Evolutionary conservation across 371 early-diverging fungal genomes (phyloP), one percentile per base, ranked within the genome.

Genomic region (Batkoa obscura): DNA sequence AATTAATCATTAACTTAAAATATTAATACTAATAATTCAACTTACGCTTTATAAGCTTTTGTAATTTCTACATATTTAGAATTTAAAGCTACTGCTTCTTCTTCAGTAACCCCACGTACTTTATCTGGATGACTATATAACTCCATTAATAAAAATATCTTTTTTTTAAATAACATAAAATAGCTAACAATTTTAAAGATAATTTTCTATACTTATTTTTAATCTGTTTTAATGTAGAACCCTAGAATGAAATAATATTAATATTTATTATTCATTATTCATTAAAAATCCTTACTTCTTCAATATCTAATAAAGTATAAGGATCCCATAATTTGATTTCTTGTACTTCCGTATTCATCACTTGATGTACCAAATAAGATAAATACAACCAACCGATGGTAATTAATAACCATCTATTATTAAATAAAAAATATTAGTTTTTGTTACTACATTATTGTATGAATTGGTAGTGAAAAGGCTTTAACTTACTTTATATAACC

Each of bases 51-150:
- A 62, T 86, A 83, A 12, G 93, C 93, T 64, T 90, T 88, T 59
- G 84, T 75, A 59, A 90, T 80, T 53, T 88, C 82, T 52, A 84
- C 76, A 63, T 76, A 88, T 58, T 66, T 73, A 30, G 69, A 68
- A 45, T 55, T 55, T 17, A 38, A 35, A 42, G 72, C 80, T 12
- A 76, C 78, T 56, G 72, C 75, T 50, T 73, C 74, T 64, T 76
- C 74, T 43, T 71, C 64, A n/a, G 76, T 81, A 35, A 66, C 53
- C 17, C 66, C 69, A 43, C 39, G 55, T 58, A 81, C 84, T 67
- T 88, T 89, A 65, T 92, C 90, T 48, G 92, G 90, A 70, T 88
- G 88, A 64, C 82, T 74, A 86, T 59, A 78, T 66, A 52, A 81
- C 23, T 23, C 23, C 23, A 23, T 70, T 23, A 86, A 81, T 50